Percentiles rank a stretch among this genome's conserved stretches.
These are phyloP conservation scores for Suillus variegatus DNA, from an alignment of 768 basidiomycete genomes.

Conservation along the genomic window DNA sequence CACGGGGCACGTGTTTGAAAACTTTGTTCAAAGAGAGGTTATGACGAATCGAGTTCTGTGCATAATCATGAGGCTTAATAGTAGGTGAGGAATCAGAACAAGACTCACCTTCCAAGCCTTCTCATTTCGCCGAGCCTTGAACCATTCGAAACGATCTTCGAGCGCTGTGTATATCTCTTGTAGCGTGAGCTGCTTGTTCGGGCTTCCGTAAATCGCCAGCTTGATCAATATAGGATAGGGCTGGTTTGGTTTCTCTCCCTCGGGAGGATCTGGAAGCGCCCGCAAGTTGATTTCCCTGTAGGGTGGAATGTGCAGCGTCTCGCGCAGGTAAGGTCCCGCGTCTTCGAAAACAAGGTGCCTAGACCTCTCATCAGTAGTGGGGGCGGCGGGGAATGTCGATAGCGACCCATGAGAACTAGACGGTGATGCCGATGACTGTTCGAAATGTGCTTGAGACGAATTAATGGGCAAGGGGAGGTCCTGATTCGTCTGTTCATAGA, in stretches of 20 bases:
- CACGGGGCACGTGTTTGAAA: conserved; percentile 54
- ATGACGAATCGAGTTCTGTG: conserved; percentile 52
- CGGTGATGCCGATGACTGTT: conserved; percentile 15
- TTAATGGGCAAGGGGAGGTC: conserved; percentile 7
- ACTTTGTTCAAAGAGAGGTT: conserved; percentile 54
- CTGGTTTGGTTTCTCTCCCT: conserved; percentile 41
- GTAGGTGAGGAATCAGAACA: not conserved
- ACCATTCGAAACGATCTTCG: conserved; percentile 57
- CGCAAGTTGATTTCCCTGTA: conserved; percentile 34
- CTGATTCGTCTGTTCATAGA: too few species aligned
- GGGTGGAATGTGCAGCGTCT: conserved; percentile 37
- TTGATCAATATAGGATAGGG: conserved; percentile 53
- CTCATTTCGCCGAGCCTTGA: conserved; percentile 40
- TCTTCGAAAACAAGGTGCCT: conserved; percentile 30
- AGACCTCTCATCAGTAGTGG: too few species aligned
- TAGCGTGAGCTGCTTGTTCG: conserved; percentile 53
- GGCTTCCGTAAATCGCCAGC: conserved; percentile 67
- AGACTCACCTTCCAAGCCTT: conserved; percentile 64
- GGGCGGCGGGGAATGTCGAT: conserved; percentile 14
- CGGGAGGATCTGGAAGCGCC: conserved; percentile 42
- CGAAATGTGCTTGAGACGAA: conserved; percentile 13
- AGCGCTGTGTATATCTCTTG: conserved; percentile 63
- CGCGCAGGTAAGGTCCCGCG: conserved; percentile 46
- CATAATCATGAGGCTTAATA: not conserved
- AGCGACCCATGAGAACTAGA: conserved; percentile 11